Evolutionary conservation across 305 asterid species (phyloP).

Genomic region (Coffea humblotiana): DNA sequence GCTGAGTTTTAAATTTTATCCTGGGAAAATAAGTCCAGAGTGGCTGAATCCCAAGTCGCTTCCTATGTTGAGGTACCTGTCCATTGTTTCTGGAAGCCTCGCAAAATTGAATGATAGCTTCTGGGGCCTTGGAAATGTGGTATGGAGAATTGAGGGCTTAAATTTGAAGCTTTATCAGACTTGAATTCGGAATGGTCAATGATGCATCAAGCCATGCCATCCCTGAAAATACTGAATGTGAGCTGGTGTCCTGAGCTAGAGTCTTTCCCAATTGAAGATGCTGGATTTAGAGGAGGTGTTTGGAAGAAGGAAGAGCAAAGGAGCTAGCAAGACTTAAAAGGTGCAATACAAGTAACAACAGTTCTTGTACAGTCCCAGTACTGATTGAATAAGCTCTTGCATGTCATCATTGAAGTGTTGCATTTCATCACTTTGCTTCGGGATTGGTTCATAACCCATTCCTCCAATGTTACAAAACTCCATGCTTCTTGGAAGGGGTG

Average conservation of each 20-base stretch:
- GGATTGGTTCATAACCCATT: too few relatives aligned
- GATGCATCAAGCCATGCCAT: constrained; percentile 33
- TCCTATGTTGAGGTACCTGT: constrained; percentile 28
- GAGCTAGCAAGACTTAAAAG: background rate
- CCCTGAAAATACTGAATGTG: constrained; percentile 28
- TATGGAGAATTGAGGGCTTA: constrained; percentile 37
- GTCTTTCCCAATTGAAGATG: constrained; percentile 36
- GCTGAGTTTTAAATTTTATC: constrained; percentile 28
- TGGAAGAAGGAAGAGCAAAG: constrained; percentile 29
- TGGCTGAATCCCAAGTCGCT: constrained; percentile 37
- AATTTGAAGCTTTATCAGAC: constrained; percentile 33
- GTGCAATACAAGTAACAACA: background rate
- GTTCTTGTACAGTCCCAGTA: too few relatives aligned
- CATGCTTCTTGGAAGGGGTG: background rate
- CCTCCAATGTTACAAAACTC: background rate
- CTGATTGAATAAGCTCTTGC: too few relatives aligned
- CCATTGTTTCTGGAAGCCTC: constrained; percentile 28
- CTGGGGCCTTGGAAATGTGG: constrained; percentile 28
- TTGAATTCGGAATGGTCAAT: constrained; percentile 30
- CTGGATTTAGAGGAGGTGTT: constrained; percentile 36
- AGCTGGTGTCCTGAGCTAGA: constrained; percentile 40
- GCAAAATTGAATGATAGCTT: constrained; percentile 21
- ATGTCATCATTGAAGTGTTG: too few relatives aligned
- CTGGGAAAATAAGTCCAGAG: constrained; percentile 31
- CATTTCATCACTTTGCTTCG: too few relatives aligned